Base-by-base conservation (phyloP, 345 rosid species). In the Salix purpurea region DNA sequence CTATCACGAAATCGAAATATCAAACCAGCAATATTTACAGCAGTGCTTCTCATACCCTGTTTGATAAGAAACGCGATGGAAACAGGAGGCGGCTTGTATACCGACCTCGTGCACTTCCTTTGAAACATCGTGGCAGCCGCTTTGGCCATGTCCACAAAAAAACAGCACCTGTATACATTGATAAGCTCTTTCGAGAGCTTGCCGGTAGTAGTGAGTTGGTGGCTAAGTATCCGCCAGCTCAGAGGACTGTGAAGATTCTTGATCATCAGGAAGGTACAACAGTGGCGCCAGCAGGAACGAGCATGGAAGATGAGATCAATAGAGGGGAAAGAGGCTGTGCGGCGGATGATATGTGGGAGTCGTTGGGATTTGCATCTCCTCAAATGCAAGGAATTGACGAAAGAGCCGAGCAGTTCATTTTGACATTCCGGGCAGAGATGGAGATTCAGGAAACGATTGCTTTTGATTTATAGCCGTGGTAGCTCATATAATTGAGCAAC, bases 331-430 rank as follows among this genome's bases (percentile, higher is more conserved):
- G 62, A 37, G 74, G 16, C 15, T 10, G 54, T 7, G 68, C n/a
- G 8, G 90, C 66, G 0, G 91, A 87, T 58, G 85, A 78, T 13
- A 66, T 84, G 86, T 84, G 89, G 89, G 90, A 88, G 36, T 85
- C 88, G 13, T 15, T 83, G 52, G 87, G 77, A 4, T 32, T 86
- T 76, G 83, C 84, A 54, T 86, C 92, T 26, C 91, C 90, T 10
- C 86, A 76, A 54, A 80, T 88, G 86, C 73, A 79, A 30, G 88
- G 90, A 23, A 86, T 93, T 7, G 94, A 93, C 74, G 89, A 86
- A 78, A 89, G 97, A 79, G 98, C 98, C 0, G 91, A 90, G 84
- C 88, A 80, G 26, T 94, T 94, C 88, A 91, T 94, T 65, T 67
- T 77, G 8, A 85, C 80, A 21, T 86, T 91, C 79, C 77, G 91